phyloP scores from a whole-genome alignment of 202 grass and related monocot species.

The Alloteropsis angusta region DNA sequence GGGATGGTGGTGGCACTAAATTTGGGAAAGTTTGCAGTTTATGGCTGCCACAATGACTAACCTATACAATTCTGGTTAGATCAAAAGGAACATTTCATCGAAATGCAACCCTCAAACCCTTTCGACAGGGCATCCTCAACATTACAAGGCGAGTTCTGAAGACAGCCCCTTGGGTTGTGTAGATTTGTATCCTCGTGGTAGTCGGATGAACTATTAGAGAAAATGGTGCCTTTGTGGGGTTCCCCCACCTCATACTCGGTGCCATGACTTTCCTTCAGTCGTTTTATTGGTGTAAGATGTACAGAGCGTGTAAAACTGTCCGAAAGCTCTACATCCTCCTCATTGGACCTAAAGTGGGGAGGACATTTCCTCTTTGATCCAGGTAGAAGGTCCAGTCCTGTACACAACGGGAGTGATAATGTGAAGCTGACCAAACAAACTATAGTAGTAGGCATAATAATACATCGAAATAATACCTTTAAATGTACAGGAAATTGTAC shows the following conservation, averaged over 20 bases:
- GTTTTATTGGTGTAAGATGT: constrained; percentile 44
- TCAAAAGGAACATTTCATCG: constrained; percentile 54
- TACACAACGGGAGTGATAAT: neutral
- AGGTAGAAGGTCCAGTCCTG: constrained; percentile 74
- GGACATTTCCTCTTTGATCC: constrained; percentile 82
- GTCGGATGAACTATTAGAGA: constrained; percentile 30
- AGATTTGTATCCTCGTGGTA: constrained; percentile 35
- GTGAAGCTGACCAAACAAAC: neutral
- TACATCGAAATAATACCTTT: constrained; percentile 35
- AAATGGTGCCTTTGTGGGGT: constrained; percentile 22
- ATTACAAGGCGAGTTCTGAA: constrained; percentile 53
- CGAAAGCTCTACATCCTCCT: constrained; percentile 43
- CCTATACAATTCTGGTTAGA: constrained; percentile 31
- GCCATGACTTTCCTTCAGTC: constrained; percentile 39
- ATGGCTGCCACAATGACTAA: constrained; percentile 5
- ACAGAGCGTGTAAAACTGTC: constrained; percentile 39
- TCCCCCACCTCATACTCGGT: constrained; percentile 26
- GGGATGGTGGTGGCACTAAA: neutral
- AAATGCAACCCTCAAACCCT: constrained; percentile 71
- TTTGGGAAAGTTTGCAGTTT: neutral
- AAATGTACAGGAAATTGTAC: constrained; percentile 56
- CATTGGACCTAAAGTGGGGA: constrained; percentile 32
- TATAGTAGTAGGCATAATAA: neutral
- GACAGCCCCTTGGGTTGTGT: constrained; percentile 48
- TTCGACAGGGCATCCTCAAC: constrained; percentile 62